These are phyloP conservation scores for Aspergillus pseudonomiae DNA, from an alignment of 2,329 filamentous ascomycete species.

Conservation along the genomic window DNA sequence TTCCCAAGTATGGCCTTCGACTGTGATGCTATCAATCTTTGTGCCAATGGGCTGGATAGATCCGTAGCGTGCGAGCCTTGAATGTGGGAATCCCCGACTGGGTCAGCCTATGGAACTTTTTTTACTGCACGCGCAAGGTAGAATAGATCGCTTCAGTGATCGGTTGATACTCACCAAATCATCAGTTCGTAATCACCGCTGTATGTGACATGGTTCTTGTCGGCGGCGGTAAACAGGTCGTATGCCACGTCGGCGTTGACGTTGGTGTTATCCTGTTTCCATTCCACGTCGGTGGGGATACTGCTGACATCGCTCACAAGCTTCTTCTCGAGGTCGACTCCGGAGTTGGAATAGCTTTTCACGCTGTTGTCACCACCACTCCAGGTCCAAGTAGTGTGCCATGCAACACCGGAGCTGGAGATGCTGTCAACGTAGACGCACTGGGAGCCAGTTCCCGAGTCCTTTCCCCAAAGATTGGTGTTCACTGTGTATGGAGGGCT, in stretches of 20 bases:
- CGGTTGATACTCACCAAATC: conserved; percentile 52
- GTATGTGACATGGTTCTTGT: conserved; percentile 41
- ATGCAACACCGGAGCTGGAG: conserved; percentile 32
- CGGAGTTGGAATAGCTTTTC: conserved; percentile 37
- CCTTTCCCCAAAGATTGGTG: conserved; percentile 53
- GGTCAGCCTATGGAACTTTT: not conserved
- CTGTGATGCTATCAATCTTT: conserved; percentile 53
- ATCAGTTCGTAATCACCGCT: conserved; percentile 61
- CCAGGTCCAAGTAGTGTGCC: conserved; percentile 49
- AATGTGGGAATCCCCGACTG: not conserved
- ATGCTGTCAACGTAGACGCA: conserved; percentile 42
- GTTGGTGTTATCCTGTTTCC: conserved; percentile 52
- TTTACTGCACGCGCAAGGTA: not conserved
- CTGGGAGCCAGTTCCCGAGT: conserved; percentile 39
- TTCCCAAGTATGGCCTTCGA: conserved; percentile 57
- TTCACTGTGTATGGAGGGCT: conserved; percentile 49
- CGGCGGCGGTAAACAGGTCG: conserved; percentile 58
- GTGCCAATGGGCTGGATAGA: conserved; percentile 58
- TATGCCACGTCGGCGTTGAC: conserved; percentile 61
- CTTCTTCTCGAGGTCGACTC: not conserved
- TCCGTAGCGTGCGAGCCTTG: conserved; percentile 51
- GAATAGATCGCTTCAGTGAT: not conserved
- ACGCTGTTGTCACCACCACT: conserved; percentile 39
- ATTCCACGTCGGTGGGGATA: conserved; percentile 46
- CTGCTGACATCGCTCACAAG: conserved; percentile 34